Conservation (phyloP, 495 filamentous ascomycete genomes). For the Penicillium malachiteum region DNA sequence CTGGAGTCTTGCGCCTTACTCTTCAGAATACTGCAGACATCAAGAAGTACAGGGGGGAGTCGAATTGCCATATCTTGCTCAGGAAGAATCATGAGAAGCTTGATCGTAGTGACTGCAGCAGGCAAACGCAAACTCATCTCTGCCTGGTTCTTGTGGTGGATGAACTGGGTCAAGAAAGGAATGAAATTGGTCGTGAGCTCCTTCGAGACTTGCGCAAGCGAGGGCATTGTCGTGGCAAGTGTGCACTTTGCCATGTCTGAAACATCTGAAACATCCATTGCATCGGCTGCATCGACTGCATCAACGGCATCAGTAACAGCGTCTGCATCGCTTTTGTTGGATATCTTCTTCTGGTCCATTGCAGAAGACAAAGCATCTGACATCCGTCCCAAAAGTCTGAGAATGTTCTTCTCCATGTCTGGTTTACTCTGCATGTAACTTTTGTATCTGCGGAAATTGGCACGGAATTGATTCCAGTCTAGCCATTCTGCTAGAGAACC, state of each 20-base stretch:
- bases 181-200: slow-evolving; percentile 75
- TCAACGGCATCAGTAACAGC: not conserved
- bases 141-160: slow-evolving; percentile 91
- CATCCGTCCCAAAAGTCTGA: slow-evolving; percentile 76
- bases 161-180: slow-evolving; percentile 70
- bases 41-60: slow-evolving; percentile 79
- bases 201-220: slow-evolving; percentile 63
- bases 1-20: slow-evolving; percentile 85
- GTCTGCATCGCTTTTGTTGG: slow-evolving; percentile 28
- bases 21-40: slow-evolving; percentile 88
- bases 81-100: slow-evolving; percentile 78
- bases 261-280: slow-evolving; percentile 26
- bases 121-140: slow-evolving; percentile 89
- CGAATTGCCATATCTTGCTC: slow-evolving; percentile 64
- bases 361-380: slow-evolving; percentile 68
- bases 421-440: slow-evolving; percentile 76
- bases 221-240: slow-evolving; percentile 67
- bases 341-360: slow-evolving; percentile 37
- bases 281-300: slow-evolving; percentile 13
- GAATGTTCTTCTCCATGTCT: slow-evolving; percentile 80
- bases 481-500: slow-evolving; percentile 69
- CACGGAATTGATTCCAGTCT: slow-evolving; percentile 89
- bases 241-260: slow-evolving; percentile 31
- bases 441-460: slow-evolving; percentile 75
- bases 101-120: slow-evolving; percentile 80